These are phyloP conservation scores for Podospora anserina DNA, from an alignment of 495 filamentous ascomycete genomes.

Conservation along the genomic window DNA sequence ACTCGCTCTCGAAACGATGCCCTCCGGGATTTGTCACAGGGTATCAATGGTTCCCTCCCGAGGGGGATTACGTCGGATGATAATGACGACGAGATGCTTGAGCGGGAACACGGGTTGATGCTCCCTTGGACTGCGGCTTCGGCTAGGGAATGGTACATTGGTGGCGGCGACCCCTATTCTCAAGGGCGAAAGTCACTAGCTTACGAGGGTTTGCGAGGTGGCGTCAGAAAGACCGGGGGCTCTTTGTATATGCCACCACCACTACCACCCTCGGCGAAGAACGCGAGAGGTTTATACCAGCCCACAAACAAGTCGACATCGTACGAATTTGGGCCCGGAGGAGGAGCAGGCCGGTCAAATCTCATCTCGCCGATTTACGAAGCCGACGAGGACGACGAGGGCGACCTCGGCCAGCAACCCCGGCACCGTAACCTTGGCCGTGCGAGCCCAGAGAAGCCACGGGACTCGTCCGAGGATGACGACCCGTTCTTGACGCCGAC, in stretches of 20 bases:
- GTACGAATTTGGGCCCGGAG: slow-evolving; percentile 27
- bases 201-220: slow-evolving; percentile 42
- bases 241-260: slow-evolving; percentile 24
- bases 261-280: slow-evolving; percentile 14
- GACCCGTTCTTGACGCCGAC: slow-evolving; percentile 47
- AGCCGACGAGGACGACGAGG: slow-evolving; percentile 62
- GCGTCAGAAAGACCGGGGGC: slow-evolving; percentile 5
- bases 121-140: slow-evolving; percentile 33
- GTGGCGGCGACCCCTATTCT: slow-evolving; percentile 40
- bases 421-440: not conserved
- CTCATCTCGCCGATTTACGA: slow-evolving; percentile 57
- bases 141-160: slow-evolving; percentile 40
- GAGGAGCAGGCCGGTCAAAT: slow-evolving; percentile 9
- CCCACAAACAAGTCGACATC: slow-evolving; percentile 26
- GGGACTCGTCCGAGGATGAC: slow-evolving; percentile 20
- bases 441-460: slow-evolving; percentile 15
- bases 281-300: slow-evolving; percentile 30
- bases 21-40: slow-evolving; percentile 41
- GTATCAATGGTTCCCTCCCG: slow-evolving; percentile 33
- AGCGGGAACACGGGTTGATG: slow-evolving; percentile 40
- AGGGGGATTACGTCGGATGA: slow-evolving; percentile 13
- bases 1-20: slow-evolving; percentile 36
- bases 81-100: slow-evolving; percentile 55
- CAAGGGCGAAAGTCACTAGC: slow-evolving; percentile 41
- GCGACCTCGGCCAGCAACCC: slow-evolving; percentile 10